A percentile compares a stretch with the other conserved stretches of the same genome.
Conservation (phyloP, 2,329 filamentous ascomycete genomes). For the Thelonectria rubi region DNA sequence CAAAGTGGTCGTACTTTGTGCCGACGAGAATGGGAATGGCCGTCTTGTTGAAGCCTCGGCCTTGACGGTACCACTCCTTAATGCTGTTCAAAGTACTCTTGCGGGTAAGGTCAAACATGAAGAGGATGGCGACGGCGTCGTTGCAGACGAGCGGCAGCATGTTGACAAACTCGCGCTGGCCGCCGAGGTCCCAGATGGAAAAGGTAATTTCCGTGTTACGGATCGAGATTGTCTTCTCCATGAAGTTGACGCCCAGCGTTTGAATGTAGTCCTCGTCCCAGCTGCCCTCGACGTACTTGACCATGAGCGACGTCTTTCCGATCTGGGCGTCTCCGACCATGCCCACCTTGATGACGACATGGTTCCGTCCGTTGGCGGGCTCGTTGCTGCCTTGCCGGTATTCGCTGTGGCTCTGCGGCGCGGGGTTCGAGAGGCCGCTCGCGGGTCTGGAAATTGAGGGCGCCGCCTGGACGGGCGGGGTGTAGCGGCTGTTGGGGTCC, state of each 20-base stretch:
- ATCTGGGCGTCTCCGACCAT: conserved; percentile 99
- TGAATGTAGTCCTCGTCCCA: conserved; percentile 99
- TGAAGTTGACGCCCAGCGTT: conserved; percentile 98
- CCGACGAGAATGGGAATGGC: conserved; percentile 98
- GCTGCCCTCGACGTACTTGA: conserved; percentile 98
- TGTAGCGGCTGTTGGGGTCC: conserved; percentile 56
- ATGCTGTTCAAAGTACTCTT: conserved; percentile 99
- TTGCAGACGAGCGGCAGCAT: conserved; percentile 99
- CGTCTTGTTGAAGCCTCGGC: conserved; percentile 98
- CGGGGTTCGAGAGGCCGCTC: conserved; percentile 61
- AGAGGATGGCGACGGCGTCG: conserved; percentile 96
- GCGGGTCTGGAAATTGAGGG: conserved; percentile 63
- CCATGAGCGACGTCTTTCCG: conserved; percentile 98
- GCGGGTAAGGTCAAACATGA: conserved; percentile 98
- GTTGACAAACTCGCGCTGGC: conserved; percentile 98
- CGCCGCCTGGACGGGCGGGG: conserved; percentile 55
- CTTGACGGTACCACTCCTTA: conserved; percentile 99
- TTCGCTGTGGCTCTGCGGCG: conserved; percentile 53
- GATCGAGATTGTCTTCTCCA: conserved; percentile 99
- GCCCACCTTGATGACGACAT: conserved; percentile 98
- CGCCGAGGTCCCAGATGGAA: conserved; percentile 98
- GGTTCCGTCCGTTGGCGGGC: conserved; percentile 64
- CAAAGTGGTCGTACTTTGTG: conserved; percentile 99
- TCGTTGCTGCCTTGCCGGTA: conserved; percentile 54
- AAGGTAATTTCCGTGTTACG: conserved; percentile 99